Evolutionary conservation across 179 eudicot species (phyloP), one percentile per base, ranked within the genome.

Genomic region (Silene coronaria): DNA sequence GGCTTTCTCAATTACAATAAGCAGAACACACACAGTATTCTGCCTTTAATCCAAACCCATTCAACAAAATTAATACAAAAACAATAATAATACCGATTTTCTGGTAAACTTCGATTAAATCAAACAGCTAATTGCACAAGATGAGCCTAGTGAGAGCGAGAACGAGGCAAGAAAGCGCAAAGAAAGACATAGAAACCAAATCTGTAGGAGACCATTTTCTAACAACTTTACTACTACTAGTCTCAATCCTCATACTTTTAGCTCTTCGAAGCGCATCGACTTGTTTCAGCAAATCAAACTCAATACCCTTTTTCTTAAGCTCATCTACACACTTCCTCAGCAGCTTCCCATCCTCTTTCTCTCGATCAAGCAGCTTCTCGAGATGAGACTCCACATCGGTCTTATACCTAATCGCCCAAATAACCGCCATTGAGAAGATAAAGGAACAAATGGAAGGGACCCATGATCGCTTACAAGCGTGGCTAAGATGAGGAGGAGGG

Each of bases 221-320:
- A 0, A 92, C 92, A 2, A 71, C 80, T 69, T 84, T 91, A 16
- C 84, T n/a, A n/a, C n/a, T n/a, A n/a, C n/a, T n/a, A n/a, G n/a
- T 57, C 30, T 87, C 97, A 27, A 89, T 76, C 76, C 90, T 76
- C 92, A 93, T 87, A 48, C 92, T 90, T 81, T 93, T 93, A 0
- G 98, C 98, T 74, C 96, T 83, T 58, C 98, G 67, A 0, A 93
- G 84, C 3, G 98, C 97, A 73, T 93, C 97, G 0, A 93, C 98
- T 68, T 93, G 96, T 82, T 91, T 93, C 80, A 93, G 70, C 86
- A 93, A 60, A 86, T 93, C 98, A 63, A 93, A 93, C 14, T 91
- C 93, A 19, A 82, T 42, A n/a, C 98, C 98, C 19, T 91, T 93
- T 45, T 80, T 91, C 91, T 86, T 91, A 84, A 93, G 65, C 55